Evolutionary conservation across 164 flowering plant species (phyloP).

Genomic region (Liriodendron chinense): DNA sequence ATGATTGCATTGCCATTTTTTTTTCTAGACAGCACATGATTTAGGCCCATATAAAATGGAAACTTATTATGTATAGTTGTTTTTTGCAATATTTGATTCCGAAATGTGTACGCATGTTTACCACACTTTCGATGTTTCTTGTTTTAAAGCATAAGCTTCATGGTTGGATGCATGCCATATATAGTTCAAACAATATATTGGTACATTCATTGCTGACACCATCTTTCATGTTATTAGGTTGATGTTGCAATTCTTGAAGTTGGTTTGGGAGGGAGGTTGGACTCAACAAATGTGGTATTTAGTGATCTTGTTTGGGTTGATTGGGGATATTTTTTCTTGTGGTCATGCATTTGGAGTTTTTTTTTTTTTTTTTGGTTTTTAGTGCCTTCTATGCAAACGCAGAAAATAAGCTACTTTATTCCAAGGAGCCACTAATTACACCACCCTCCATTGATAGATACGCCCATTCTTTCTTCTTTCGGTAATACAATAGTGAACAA

Average conservation of each 20-base stretch:
- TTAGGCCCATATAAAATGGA: no score
- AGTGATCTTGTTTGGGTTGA: background rate
- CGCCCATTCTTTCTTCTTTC: background rate
- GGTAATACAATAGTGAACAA: background rate
- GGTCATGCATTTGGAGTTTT: background rate
- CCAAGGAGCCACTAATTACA: no score
- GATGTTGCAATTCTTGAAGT: conserved; percentile 94
- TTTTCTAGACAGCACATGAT: no score
- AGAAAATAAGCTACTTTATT: no score
- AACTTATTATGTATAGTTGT: no score
- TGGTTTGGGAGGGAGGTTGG: conserved; percentile 78
- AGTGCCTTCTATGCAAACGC: no score
- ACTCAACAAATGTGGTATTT: conserved; percentile 92
- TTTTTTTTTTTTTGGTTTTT: background rate
- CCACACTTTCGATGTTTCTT: no score
- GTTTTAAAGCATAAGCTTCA: background rate
- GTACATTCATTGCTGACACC: background rate
- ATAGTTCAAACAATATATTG: background rate
- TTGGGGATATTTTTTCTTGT: background rate
- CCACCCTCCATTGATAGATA: background rate
- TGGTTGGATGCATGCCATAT: background rate
- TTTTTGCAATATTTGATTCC: no score
- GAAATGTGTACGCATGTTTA: no score
- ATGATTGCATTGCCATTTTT: no score
- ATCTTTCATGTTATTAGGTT: conserved; percentile 40